Percentiles rank a stretch among this genome's conserved stretches.
Conservation (phyloP, 192 early-diverging fungal species). For the Coemansia asiatica region DNA sequence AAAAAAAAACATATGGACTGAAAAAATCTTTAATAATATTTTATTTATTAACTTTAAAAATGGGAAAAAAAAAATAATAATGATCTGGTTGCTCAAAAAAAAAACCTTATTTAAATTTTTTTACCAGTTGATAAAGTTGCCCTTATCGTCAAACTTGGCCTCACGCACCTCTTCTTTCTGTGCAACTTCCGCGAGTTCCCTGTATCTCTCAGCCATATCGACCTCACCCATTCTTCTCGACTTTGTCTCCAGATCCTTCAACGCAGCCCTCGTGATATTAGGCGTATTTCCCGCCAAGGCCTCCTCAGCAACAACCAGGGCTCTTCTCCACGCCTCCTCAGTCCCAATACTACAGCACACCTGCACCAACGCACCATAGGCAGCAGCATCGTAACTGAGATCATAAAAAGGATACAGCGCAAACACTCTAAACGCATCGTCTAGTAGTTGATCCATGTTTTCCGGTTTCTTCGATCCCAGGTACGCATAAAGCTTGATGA, state of each 20-base stretch:
- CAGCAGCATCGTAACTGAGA: constrained; percentile 19
- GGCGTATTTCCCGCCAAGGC: constrained; percentile 20
- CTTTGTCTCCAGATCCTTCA: constrained; percentile 24
- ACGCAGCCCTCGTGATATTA: constrained; percentile 33
- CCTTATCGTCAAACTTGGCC: constrained; percentile 19
- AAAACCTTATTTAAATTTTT: too few relatives aligned
- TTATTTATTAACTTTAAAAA: too few relatives aligned
- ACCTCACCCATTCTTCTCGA: constrained; percentile 24
- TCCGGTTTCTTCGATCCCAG: background rate
- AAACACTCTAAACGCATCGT: constrained; percentile 49
- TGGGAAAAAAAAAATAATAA: too few relatives aligned
- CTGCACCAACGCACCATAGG: constrained; percentile 48
- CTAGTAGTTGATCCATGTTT: constrained; percentile 14
- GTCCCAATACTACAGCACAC: constrained; percentile 36
- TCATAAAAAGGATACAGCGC: constrained; percentile 44
- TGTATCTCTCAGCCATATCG: constrained; percentile 49
- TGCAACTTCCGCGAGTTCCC: constrained; percentile 12
- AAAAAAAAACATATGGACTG: too few relatives aligned
- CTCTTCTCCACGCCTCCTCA: constrained; percentile 47
- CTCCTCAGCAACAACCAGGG: constrained; percentile 39
- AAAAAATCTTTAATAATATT: too few relatives aligned
- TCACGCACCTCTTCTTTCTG: constrained; percentile 12
- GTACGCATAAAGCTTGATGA: constrained; percentile 27
- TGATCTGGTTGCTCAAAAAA: too few relatives aligned
- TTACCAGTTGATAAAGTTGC: constrained; percentile 9